Evolutionary conservation across 2,329 filamentous ascomycete genomes (phyloP).

Genomic region (Fusarium kyushuense): DNA sequence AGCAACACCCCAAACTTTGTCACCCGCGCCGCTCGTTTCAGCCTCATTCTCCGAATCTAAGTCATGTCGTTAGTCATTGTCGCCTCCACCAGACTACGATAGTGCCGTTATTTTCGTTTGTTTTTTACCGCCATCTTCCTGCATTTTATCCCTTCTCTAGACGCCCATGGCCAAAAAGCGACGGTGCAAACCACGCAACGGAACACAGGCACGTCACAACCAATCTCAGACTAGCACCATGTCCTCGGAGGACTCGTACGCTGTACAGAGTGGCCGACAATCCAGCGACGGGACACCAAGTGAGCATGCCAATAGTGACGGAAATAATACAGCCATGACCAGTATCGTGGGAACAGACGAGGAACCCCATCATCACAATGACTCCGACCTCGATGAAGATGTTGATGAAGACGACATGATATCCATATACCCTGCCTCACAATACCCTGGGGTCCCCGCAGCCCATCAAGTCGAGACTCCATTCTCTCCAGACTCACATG

Average conservation of each 20-base stretch:
- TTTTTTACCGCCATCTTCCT: not conserved
- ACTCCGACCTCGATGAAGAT: slow-evolving; percentile 45
- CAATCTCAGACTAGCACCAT: slow-evolving; percentile 48
- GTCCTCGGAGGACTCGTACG: slow-evolving; percentile 51
- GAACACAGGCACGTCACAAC: slow-evolving; percentile 41
- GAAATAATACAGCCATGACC: slow-evolving; percentile 54
- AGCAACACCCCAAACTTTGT: slow-evolving; percentile 16
- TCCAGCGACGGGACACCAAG: slow-evolving; percentile 53
- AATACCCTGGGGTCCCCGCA: slow-evolving; percentile 54
- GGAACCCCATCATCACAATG: slow-evolving; percentile 46
- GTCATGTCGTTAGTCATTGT: slow-evolving; percentile 42
- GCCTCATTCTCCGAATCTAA: slow-evolving; percentile 25
- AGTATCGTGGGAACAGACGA: slow-evolving; percentile 54
- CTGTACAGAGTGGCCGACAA: slow-evolving; percentile 47
- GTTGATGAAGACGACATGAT: slow-evolving; percentile 53
- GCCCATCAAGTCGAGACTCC: slow-evolving; percentile 54
- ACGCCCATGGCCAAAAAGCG: slow-evolving; percentile 54
- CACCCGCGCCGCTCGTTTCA: slow-evolving; percentile 37
- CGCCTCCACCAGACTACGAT: slow-evolving; percentile 37
- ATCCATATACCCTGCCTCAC: slow-evolving; percentile 59
- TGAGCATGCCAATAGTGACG: slow-evolving; percentile 51
- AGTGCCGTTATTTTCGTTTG: slow-evolving; percentile 16
- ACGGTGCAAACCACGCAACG: slow-evolving; percentile 48
- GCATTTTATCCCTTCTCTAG: slow-evolving; percentile 9
- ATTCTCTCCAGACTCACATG: slow-evolving; percentile 48